Conservation (phyloP, 2,329 filamentous ascomycete genomes). For the Pyrenochaeta sp. region DNA sequence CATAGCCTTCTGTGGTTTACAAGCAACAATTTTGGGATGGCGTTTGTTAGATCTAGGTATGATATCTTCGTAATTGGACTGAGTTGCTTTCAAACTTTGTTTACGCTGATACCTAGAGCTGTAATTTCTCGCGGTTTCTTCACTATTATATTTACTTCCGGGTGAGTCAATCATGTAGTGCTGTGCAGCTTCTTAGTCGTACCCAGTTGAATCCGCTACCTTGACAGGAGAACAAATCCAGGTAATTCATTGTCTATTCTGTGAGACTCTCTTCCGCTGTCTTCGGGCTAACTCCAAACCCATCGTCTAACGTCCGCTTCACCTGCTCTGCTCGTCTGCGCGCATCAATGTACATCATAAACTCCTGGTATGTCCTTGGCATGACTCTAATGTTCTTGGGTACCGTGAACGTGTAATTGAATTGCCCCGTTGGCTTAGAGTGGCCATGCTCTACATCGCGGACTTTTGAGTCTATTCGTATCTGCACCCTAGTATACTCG, state of each 20-base stretch:
- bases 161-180: no score
- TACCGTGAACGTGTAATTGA: constrained; percentile 77
- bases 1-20: background rate
- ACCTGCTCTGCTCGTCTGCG: constrained; percentile 64
- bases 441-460: constrained; percentile 75
- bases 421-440: constrained; percentile 74
- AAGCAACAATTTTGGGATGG: background rate
- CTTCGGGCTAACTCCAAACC: constrained; percentile 38
- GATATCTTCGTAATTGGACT: background rate
- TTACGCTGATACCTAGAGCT: no score
- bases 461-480: constrained; percentile 76
- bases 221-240: no score
- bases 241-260: constrained; percentile 28
- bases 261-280: constrained; percentile 47
- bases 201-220: no score
- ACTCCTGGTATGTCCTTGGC: constrained; percentile 69
- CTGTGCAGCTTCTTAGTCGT: no score
- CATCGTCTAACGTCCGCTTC: constrained; percentile 40
- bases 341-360: constrained; percentile 72
- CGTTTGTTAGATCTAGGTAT: background rate
- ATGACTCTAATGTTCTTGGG: constrained; percentile 71
- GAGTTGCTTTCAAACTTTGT: no score
- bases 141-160: no score
- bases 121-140: no score
- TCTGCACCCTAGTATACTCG: constrained; percentile 70